Conservation (phyloP, 1,284 basidiomycete genomes). For the Pholiota adiposa region DNA sequence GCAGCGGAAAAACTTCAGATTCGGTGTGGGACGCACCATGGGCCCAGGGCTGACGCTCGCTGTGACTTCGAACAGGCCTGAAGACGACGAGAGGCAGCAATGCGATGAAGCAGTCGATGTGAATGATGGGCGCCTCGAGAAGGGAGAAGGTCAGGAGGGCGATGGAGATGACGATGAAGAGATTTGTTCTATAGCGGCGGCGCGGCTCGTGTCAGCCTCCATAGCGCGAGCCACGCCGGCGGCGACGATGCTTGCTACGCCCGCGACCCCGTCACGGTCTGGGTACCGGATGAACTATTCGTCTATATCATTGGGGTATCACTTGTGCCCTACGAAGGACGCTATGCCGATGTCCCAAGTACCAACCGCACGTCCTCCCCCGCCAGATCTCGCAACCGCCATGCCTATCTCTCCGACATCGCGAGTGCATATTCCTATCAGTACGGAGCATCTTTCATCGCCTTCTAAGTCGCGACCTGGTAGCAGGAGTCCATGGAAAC, state of each 20-base stretch:
- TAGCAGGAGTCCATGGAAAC: slow-evolving; percentile 11
- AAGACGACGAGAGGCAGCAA: too few species aligned
- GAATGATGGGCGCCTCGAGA: too few species aligned
- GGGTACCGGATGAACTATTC: slow-evolving; percentile 1
- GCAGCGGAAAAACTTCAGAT: slow-evolving; percentile 23
- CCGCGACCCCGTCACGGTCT: not conserved
- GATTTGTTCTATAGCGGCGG: slow-evolving; percentile 16
- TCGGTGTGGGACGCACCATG: slow-evolving; percentile 25
- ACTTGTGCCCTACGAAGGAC: slow-evolving; percentile 3
- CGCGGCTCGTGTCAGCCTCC: slow-evolving; percentile 21
- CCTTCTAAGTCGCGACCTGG: slow-evolving; percentile 6
- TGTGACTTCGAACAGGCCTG: slow-evolving; percentile 15
- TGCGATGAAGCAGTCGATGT: too few species aligned
- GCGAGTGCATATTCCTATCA: too few species aligned
- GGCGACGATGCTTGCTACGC: slow-evolving; percentile 15
- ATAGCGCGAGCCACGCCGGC: slow-evolving; percentile 20
- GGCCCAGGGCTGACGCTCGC: slow-evolving; percentile 22
- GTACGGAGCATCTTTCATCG: not conserved
- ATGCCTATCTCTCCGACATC: not conserved
- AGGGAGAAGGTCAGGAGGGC: too few species aligned
- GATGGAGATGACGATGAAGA: slow-evolving; percentile 20
- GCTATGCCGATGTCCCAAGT: too few species aligned
- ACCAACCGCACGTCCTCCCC: too few species aligned
- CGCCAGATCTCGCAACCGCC: not conserved
- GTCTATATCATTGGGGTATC: not conserved